These are phyloP conservation scores for Anastatica hierochuntica DNA, from an alignment of 345 rosid genomes.

Conservation along the genomic window DNA sequence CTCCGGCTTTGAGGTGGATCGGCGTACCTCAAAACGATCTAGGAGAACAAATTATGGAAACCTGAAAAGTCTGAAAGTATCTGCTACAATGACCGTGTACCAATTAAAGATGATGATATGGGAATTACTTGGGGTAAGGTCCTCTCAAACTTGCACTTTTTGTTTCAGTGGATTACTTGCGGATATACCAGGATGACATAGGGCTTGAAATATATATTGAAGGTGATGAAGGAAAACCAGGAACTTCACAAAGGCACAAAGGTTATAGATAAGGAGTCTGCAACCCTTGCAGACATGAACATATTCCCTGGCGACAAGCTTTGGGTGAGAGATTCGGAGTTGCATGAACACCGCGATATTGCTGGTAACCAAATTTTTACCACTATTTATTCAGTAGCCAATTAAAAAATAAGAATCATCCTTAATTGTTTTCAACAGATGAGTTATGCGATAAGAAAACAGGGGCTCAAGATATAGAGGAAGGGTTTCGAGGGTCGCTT, in stretches of 20 bases:
- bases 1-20: conserved; percentile 53
- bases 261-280: conserved; percentile 67
- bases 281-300: conserved; percentile 93
- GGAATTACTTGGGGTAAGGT: conserved; percentile 98
- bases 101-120: conserved; percentile 98
- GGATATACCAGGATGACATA: background rate
- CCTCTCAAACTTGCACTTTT: too few species aligned
- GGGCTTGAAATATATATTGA: conserved; percentile 19
- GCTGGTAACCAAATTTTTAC: too few species aligned
- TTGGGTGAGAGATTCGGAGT: conserved; percentile 95
- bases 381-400: too few species aligned
- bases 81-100: conserved; percentile 79
- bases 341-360: conserved; percentile 91
- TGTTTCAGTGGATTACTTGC: too few species aligned
- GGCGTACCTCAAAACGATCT: conserved; percentile 82
- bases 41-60: conserved; percentile 67
- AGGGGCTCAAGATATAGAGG: conserved; percentile 50
- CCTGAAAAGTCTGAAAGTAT: conserved; percentile 67
- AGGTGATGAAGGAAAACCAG: conserved; percentile 96
- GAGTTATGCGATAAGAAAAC: conserved; percentile 66
- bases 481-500: conserved; percentile 86
- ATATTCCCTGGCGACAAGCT: conserved; percentile 92
- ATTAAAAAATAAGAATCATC: background rate
- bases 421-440: conserved; percentile 44
- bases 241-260: conserved; percentile 79